Percentiles rank a stretch among this genome's conserved stretches.
These are phyloP conservation scores for Malania oleifera DNA, from an alignment of 164 flowering plant species.

Conservation along the genomic window DNA sequence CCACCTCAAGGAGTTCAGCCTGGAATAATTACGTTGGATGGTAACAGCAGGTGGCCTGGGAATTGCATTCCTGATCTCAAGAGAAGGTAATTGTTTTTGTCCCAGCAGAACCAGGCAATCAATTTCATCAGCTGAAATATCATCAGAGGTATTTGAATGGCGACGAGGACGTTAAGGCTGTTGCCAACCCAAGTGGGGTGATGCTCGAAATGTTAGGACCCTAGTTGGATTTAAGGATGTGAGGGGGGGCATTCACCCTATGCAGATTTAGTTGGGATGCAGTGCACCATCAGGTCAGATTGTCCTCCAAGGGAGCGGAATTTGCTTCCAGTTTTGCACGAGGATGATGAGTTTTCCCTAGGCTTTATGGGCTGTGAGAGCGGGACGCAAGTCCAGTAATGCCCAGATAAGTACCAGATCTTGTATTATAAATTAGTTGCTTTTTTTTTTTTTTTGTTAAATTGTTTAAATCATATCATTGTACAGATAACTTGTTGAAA, in stretches of 20 bases:
- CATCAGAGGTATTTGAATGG: too few relatives aligned
- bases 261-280: too few relatives aligned
- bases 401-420: slow-evolving; percentile 7
- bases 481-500: background rate
- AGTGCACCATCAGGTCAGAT: background rate
- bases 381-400: slow-evolving; percentile 10
- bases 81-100: too few relatives aligned
- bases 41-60: too few relatives aligned
- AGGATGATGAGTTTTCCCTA: background rate
- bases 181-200: background rate
- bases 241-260: too few relatives aligned
- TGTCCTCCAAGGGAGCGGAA: slow-evolving; percentile 1
- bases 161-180: background rate
- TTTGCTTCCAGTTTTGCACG: slow-evolving; percentile 4
- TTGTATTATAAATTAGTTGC: background rate
- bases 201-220: too few relatives aligned
- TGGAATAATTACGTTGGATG: too few relatives aligned
- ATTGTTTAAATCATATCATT: background rate
- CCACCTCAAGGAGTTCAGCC: too few relatives aligned
- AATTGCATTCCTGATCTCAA: too few relatives aligned
- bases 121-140: background rate
- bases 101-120: background rate
- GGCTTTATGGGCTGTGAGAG: slow-evolving; percentile 7
- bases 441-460: background rate
- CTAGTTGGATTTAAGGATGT: too few relatives aligned